A percentile compares a stretch with the other conserved stretches of the same genome.
Conservation (phyloP, 2,329 filamentous ascomycete genomes). For the Ilyonectria destructans region DNA sequence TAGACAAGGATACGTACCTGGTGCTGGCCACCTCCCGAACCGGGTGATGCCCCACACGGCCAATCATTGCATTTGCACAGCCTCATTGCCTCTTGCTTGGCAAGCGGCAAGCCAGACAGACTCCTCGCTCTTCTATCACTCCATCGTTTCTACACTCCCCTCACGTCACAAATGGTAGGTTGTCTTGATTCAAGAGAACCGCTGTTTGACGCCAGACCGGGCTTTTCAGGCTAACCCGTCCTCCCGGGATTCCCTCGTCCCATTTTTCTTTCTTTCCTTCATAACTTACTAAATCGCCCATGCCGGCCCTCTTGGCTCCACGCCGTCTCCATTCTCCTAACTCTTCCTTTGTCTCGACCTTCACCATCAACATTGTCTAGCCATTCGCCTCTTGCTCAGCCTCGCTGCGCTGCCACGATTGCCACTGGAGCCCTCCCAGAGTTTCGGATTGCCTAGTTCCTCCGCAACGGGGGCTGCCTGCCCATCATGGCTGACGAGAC, state of each 20-base stretch:
- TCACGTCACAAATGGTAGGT: slow-evolving; percentile 6
- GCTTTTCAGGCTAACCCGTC: slow-evolving; percentile 16
- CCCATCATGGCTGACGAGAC: slow-evolving; percentile 43
- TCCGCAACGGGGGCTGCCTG: slow-evolving; percentile 26
- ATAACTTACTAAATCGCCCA: slow-evolving; percentile 37
- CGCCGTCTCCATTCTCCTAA: slow-evolving; percentile 39
- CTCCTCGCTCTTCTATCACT: slow-evolving; percentile 1
- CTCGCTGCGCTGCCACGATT: slow-evolving; percentile 32
- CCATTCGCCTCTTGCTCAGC: slow-evolving; percentile 44
- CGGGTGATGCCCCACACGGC: slow-evolving; percentile 4
- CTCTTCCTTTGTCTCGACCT: slow-evolving; percentile 38
- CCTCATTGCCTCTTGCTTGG: slow-evolving; percentile 16
- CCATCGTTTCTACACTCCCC: slow-evolving; percentile 6
- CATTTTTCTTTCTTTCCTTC: slow-evolving; percentile 30
- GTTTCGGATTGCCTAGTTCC: slow-evolving; percentile 32
- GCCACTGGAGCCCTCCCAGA: slow-evolving; percentile 9
- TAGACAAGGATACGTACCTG: slow-evolving; percentile 11
- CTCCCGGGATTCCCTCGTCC: slow-evolving; percentile 26
- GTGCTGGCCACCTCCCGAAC: slow-evolving; percentile 5
- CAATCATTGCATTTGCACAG: slow-evolving; percentile 23
- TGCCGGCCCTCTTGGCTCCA: slow-evolving; percentile 41
- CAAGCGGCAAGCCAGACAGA: slow-evolving; percentile 16
- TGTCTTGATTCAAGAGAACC: slow-evolving; percentile 21
- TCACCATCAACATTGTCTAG: slow-evolving; percentile 34
- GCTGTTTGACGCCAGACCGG: slow-evolving; percentile 13